These are phyloP conservation scores for Oropetium thomaeum DNA, from an alignment of 176 grass and related monocot genomes.

Conservation along the genomic window DNA sequence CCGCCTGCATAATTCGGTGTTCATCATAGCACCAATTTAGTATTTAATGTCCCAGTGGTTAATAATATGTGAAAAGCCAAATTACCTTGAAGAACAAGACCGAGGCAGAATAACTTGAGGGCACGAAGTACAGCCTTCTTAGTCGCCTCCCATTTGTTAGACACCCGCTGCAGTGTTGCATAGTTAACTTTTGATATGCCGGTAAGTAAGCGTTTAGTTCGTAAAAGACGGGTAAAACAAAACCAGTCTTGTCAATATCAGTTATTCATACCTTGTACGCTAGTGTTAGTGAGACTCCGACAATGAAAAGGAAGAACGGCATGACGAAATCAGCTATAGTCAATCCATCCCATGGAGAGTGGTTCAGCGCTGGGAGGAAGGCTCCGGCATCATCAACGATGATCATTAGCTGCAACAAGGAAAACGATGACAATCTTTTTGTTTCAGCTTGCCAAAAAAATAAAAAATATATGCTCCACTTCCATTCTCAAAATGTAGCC, in stretches of 20 bases:
- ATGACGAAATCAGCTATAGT: constrained; percentile 88
- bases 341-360: constrained; percentile 89
- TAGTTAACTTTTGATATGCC: neutral
- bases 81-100: constrained; percentile 90
- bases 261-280: constrained; percentile 71
- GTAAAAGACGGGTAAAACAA: constrained; percentile 15
- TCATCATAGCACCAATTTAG: neutral
- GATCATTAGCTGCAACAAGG: constrained; percentile 82
- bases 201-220: neutral
- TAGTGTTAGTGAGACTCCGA: constrained; percentile 74
- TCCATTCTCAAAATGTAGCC: too few relatives aligned
- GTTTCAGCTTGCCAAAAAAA: neutral
- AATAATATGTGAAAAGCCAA: neutral
- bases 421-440: neutral
- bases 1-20: constrained; percentile 42
- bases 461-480: neutral
- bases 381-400: constrained; percentile 85
- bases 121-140: constrained; percentile 72
- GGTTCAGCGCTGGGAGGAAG: constrained; percentile 55
- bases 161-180: constrained; percentile 48
- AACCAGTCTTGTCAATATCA: neutral
- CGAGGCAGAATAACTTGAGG: constrained; percentile 72
- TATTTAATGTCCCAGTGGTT: neutral
- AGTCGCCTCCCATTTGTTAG: constrained; percentile 60
- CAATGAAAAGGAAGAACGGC: constrained; percentile 97